Evolutionary conservation across 805 yeast species (phyloP), one percentile per base, ranked within the genome.

Genomic region (Alloascoidea africana): DNA sequence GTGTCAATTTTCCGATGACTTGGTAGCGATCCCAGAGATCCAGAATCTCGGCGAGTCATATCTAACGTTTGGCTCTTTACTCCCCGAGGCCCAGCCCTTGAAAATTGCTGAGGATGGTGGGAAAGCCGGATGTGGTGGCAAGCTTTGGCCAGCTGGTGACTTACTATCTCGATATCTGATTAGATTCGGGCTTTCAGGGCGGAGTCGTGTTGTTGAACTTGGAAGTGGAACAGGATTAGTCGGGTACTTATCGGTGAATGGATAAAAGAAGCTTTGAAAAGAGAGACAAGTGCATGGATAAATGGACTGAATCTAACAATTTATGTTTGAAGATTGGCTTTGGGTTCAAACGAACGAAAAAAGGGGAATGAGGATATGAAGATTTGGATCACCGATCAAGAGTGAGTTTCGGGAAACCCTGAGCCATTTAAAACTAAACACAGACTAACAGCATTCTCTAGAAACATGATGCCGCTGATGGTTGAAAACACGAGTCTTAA

Each of bases 201-300:
- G 33, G 48, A 44, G 32, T 27, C 57, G 56, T 27, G 56, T 70
- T 3, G 46, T 72, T 8, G 79, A 72, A 43, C 51, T 72, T 14
- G 79, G 79, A 0, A 61, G 71, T 41, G 79, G 79, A 3, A 72
- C 79, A 0, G 79, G 79, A 0, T 52, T 73, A 2, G 70, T 66
- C 4, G 78, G 77, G 40, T 49, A 49, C 14, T 52, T 46, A 13
- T 4, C 27, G 15, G 23, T n/a, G 14, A 16, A 14, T 14, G 17
- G 18, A 47, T 58, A 34, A 63, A 60, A 1, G 44, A 55, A 11
- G 53, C 53, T 2, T 40, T 48, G 23, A 48, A 52, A 19, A 47
- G 50, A 34, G 43, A 47, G 2, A 39, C 41, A 1, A 44, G 44
- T 39, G 18, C 34, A 23, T 11, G 40, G 39, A 6, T 17, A 14